These are phyloP conservation scores for Ogataea populi-albae DNA, from an alignment of 805 yeast species.

Conservation along the genomic window DNA sequence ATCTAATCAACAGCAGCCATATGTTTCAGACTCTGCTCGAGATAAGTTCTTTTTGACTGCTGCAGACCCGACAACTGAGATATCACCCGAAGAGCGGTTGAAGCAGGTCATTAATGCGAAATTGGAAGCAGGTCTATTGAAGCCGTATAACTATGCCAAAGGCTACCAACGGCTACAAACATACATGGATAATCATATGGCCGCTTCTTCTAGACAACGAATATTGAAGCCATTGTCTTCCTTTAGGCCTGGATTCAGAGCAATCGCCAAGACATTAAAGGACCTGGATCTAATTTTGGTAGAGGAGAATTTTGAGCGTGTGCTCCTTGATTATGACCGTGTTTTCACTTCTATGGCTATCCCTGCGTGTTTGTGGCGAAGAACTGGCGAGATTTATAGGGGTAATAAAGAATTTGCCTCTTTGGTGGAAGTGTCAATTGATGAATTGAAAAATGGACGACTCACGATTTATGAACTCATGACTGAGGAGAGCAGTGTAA, in stretches of 20 bases:
- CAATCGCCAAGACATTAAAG: slow-evolving; percentile 83
- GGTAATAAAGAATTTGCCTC: slow-evolving; percentile 97
- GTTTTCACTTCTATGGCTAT: slow-evolving; percentile 97
- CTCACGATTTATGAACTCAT: slow-evolving; percentile 88
- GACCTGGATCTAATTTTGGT: slow-evolving; percentile 90
- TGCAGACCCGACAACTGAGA: slow-evolving; percentile 93
- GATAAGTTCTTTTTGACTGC: slow-evolving; percentile 94
- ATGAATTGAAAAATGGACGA: slow-evolving; percentile 88
- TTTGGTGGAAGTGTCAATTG: slow-evolving; percentile 83
- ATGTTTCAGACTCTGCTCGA: slow-evolving; percentile 71
- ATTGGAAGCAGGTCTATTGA: slow-evolving; percentile 85
- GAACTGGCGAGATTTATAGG: slow-evolving; percentile 93
- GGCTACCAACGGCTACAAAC: slow-evolving; percentile 88
- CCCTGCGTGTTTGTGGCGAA: slow-evolving; percentile 95
- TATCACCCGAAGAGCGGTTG: slow-evolving; percentile 88
- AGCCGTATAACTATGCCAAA: slow-evolving; percentile 90
- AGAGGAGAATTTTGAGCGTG: slow-evolving; percentile 90
- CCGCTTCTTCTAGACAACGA: slow-evolving; percentile 74
- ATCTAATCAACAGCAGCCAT: too few relatives aligned
- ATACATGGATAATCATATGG: slow-evolving; percentile 93
- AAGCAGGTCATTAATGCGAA: slow-evolving; percentile 94
- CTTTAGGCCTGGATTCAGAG: slow-evolving; percentile 89
- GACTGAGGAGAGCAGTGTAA: slow-evolving; percentile 95
- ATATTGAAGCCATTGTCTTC: slow-evolving; percentile 81
- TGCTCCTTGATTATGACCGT: slow-evolving; percentile 89